Conservation (phyloP, 352 stramenopile species). For the Lagenidium giganteum region DNA sequence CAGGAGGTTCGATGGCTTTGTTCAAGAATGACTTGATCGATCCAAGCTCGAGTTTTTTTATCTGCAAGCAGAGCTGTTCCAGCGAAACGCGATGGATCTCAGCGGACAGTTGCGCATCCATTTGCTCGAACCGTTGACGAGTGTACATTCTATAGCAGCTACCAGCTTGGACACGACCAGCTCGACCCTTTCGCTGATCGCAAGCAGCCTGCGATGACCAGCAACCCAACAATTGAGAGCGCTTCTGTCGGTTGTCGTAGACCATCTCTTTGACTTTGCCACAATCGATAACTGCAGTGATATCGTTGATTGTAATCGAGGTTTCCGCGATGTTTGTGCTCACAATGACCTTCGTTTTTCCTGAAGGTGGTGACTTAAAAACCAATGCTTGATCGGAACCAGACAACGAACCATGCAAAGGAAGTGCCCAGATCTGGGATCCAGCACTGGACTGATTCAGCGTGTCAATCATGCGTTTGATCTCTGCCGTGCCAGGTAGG, state of each 20-base stretch:
- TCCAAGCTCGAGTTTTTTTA: conserved; percentile 78
- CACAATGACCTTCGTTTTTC: conserved; percentile 82
- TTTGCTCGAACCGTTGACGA: conserved; percentile 43
- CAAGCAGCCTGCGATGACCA: conserved; percentile 79
- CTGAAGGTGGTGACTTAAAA: conserved; percentile 51
- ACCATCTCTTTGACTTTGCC: conserved; percentile 88
- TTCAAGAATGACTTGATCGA: conserved; percentile 67
- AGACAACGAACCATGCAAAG: conserved; percentile 75
- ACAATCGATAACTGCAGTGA: conserved; percentile 82
- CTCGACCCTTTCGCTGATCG: conserved; percentile 80
- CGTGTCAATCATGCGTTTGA: conserved; percentile 76
- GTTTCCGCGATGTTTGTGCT: conserved; percentile 89
- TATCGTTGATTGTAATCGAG: conserved; percentile 87
- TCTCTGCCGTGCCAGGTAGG: conserved; percentile 74
- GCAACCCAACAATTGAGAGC: conserved; percentile 75
- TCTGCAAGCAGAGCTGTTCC: conserved; percentile 83
- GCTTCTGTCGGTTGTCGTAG: conserved; percentile 65
- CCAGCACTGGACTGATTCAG: conserved; percentile 26
- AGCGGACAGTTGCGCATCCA: conserved; percentile 70
- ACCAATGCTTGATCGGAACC: conserved; percentile 67
- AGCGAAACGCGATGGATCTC: conserved; percentile 87
- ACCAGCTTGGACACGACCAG: conserved; percentile 73
- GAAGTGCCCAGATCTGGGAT: conserved; percentile 52
- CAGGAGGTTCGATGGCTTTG: conserved; percentile 91
- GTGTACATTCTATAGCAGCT: conserved; percentile 80